Conservation (phyloP, 2,329 filamentous ascomycete species). For the Rugonectria rugulosa region DNA sequence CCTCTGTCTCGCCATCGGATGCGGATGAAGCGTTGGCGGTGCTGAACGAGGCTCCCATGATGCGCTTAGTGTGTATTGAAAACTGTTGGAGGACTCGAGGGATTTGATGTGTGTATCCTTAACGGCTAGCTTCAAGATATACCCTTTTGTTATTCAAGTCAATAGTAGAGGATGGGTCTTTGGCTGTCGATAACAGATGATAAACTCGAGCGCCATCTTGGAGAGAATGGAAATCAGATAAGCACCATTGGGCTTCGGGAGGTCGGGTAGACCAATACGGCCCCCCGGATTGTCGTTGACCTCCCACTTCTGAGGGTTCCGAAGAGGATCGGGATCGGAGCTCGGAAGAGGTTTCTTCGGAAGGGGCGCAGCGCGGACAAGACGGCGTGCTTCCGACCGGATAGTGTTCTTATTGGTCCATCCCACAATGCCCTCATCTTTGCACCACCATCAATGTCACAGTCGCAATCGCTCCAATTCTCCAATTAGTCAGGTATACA, state of each 20-base stretch:
- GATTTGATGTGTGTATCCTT: not conserved
- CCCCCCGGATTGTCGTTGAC: not conserved
- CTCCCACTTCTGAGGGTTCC: not conserved
- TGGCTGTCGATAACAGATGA: too few relatives aligned
- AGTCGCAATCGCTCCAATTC: slow-evolving; percentile 11
- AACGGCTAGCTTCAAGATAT: not conserved
- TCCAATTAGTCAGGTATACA: not conserved
- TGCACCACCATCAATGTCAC: not conserved
- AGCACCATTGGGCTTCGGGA: not conserved
- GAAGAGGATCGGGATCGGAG: not conserved
- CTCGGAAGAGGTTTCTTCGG: not conserved
- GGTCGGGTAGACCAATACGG: not conserved
- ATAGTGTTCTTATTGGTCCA: slow-evolving; percentile 29
- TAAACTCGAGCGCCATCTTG: too few relatives aligned
- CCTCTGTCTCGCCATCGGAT: slow-evolving; percentile 27
- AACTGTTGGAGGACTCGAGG: not conserved
- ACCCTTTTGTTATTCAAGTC: not conserved
- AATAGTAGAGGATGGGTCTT: not conserved
- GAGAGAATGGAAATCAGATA: not conserved
- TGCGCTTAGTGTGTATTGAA: too few relatives aligned
- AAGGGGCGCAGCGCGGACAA: not conserved
- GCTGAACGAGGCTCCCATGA: slow-evolving; percentile 27
- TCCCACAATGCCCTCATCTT: not conserved
- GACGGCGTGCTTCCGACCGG: slow-evolving; percentile 32
- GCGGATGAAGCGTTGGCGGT: not conserved